Percentiles rank a stretch among this genome's conserved stretches.
Conservation (phyloP, 2,329 filamentous ascomycete genomes). For the Trematosphaeria pertusa region DNA sequence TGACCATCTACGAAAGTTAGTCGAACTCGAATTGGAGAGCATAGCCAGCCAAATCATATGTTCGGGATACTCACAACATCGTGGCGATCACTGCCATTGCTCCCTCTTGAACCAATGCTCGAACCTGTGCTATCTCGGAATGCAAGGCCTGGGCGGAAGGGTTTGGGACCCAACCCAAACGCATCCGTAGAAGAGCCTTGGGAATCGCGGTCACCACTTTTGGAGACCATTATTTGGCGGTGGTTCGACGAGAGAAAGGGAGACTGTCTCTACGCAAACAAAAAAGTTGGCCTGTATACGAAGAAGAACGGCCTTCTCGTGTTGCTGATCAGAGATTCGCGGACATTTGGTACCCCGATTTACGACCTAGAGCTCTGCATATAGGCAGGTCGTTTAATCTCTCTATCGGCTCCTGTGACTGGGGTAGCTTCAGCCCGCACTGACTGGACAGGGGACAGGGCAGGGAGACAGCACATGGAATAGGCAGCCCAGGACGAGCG, state of each 20-base stretch:
- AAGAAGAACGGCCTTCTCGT: conserved; percentile 9
- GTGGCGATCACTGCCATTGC: conserved; percentile 29
- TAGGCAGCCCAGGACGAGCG: conserved; percentile 9
- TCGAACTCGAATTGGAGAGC: too few species aligned
- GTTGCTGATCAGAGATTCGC: conserved; percentile 12
- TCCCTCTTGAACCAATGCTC: conserved; percentile 26
- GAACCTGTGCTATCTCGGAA: conserved; percentile 25
- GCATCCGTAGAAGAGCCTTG: conserved; percentile 18
- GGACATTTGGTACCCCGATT: conserved; percentile 18
- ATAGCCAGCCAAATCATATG: not conserved
- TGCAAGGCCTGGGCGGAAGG: conserved; percentile 17
- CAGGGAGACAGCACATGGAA: conserved; percentile 19
- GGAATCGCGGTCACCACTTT: conserved; percentile 20
- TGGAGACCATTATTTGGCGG: conserved; percentile 15
- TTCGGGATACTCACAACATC: conserved; percentile 23
- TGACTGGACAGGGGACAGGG: conserved; percentile 14
- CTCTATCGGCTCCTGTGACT: conserved; percentile 9
- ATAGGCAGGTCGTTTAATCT: conserved; percentile 17
- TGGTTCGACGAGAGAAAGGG: not conserved
- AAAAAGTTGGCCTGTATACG: conserved; percentile 6
- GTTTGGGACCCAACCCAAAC: conserved; percentile 14
- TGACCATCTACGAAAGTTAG: conserved; percentile 25
- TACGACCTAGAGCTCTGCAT: conserved; percentile 19
- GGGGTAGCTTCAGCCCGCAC: conserved; percentile 10
- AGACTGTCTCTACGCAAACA: not conserved